Evolutionary conservation across 352 stramenopile genomes (phyloP), one percentile per base, ranked within the genome.

Genomic region (Globisporangium mamillatum): DNA sequence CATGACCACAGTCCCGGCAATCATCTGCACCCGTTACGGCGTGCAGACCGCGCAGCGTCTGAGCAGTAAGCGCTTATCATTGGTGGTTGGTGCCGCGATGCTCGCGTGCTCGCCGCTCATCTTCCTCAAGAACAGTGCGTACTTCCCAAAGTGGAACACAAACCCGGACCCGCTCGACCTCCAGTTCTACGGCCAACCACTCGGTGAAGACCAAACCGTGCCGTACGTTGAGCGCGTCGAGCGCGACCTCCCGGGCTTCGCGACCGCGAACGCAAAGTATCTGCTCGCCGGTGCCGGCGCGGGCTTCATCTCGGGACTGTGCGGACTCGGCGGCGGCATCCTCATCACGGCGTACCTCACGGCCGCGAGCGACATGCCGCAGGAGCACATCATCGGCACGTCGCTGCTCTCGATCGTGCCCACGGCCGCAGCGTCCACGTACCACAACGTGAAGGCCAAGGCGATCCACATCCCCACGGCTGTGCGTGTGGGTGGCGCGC

Each of bases 341-440:
- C 78, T 95, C 64, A 95, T 95, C 71, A 95, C 88, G 18, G 84
- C 88, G 2, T 95, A 95, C 70, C 74, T 95, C 59, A 95, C 88
- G 18, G 83, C 86, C 34, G 83, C 86, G 6, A 95, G 88, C 70
- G 88, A 95, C 73, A 93, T 95, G 88, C 83, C 88, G 14, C 88
- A 95, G 71, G 78, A 82, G 62, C 76, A 75, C 8, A 93, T 95
- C 70, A 93, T 95, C 56, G 88, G 88, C 52, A 95, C 88, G 20
- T 95, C 88, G 63, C 74, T 95, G 56, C 67, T 95, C 22, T 91
- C 81, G 34, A 91, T 95, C 59, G 86, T 95, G 46, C 88, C 88
- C 14, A 92, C 86, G 10, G 88, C 86, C 22, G 75, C 84, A n/a
- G 87, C 88, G 8, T 94, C 88, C 10, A 93, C 88, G 9, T 79